phyloP scores from a whole-genome alignment of 1,284 basidiomycete species.

The Pyrrhoderma noxium region DNA sequence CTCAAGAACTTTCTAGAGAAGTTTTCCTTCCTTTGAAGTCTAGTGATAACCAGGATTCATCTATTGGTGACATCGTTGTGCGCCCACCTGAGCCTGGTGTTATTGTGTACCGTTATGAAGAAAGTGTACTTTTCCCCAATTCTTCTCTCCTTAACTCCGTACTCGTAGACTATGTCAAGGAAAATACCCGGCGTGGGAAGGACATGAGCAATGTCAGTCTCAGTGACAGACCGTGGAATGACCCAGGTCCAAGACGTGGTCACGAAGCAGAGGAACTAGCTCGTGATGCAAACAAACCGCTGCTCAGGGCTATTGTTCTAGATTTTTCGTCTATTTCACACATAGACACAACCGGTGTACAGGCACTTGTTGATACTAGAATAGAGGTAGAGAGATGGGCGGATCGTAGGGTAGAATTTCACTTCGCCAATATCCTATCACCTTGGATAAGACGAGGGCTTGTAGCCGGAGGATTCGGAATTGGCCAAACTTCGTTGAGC shows the following conservation, averaged over 20 bases:
- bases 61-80: constrained; percentile 47
- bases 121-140: constrained; percentile 93
- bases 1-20: constrained; percentile 46
- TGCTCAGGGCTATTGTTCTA: constrained; percentile 80
- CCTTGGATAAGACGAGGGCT: constrained; percentile 93
- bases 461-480: constrained; percentile 82
- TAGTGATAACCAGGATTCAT: constrained; percentile 26
- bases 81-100: constrained; percentile 80
- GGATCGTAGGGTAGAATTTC: constrained; percentile 78
- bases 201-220: constrained; percentile 58
- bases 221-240: constrained; percentile 92
- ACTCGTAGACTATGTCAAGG: constrained; percentile 79
- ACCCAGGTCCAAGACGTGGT: constrained; percentile 65
- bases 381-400: constrained; percentile 85
- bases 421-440: constrained; percentile 83
- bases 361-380: constrained; percentile 86
- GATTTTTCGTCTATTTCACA: constrained; percentile 86
- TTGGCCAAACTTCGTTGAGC: constrained; percentile 37
- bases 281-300: constrained; percentile 55
- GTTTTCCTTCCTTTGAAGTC: constrained; percentile 77
- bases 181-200: constrained; percentile 67
- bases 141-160: constrained; percentile 71
- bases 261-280: constrained; percentile 40
- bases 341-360: constrained; percentile 84
- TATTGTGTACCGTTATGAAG: constrained; percentile 90